Base-by-base conservation (phyloP, 1,284 basidiomycete genomes). In the Waitea zeae region DNA sequence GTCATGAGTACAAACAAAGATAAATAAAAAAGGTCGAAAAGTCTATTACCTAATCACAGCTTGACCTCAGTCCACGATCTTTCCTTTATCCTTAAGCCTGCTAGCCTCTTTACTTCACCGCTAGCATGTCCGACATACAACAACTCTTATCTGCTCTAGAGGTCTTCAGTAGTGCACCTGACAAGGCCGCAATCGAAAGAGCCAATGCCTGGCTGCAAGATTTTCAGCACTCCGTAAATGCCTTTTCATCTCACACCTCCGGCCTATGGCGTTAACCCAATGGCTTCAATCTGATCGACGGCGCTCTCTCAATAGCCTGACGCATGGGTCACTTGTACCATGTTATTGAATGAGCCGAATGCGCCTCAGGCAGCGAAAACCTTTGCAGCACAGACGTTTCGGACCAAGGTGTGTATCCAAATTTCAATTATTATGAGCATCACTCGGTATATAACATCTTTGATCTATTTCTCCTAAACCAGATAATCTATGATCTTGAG, bases 351-450 rank as follows among this genome's bases (percentile, higher is more conserved):
- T 38, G 74, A 80, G 3, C 70, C 75, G 32, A 81, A 89, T 43
- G 72, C 77, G 3, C 83, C 89, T 1, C 54, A 68, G 33, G 71
- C 88, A 38, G 86, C 87, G 22, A 84, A 90, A 48, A 59, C 97
- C 33, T 97, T 99, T 51, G 89, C 92, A 12, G 89, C 93, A 0
- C 95, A 98, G 57, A 98, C 95, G 0, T 88, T 99, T 52, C 68
- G 93, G 48, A 69, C 82, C 39, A 99, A 99, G 69, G 92, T 88
- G 41, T 46, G 74, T 58, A 18, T 19, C 13, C 13, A 12, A 17
- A 20, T 24, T 17, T 28, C 22, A 11, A n/a, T 7, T 7, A n/a
- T n/a, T 7, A 26, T n/a, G n/a, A 26, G n/a, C 7, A n/a, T 26
- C 22, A n/a, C 22, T 7, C 22, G 7, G 22, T 7, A n/a, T 26